A percentile compares a stretch with the other conserved stretches of the same genome.
phyloP scores from a whole-genome alignment of 2,329 filamentous ascomycete species.

The Xylariaceae sp. region DNA sequence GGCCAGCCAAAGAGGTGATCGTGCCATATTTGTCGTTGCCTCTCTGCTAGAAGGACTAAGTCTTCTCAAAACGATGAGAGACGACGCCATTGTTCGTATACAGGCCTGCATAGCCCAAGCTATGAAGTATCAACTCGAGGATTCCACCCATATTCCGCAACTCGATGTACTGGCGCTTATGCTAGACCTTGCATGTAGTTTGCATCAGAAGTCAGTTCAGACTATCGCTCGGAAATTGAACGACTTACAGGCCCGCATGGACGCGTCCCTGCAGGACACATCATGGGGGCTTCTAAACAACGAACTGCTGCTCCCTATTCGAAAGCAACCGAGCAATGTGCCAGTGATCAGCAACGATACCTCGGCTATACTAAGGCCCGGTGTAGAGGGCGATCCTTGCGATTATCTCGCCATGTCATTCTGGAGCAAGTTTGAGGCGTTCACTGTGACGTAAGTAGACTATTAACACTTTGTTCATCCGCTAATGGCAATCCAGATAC shows the following conservation, averaged over 20 bases:
- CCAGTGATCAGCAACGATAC: constrained; percentile 62
- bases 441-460: constrained; percentile 54
- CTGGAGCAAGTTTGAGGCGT: constrained; percentile 62
- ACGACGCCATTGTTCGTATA: constrained; percentile 69
- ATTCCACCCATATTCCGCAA: constrained; percentile 65
- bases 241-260: constrained; percentile 63
- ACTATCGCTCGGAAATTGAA: constrained; percentile 62
- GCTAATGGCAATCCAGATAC: constrained; percentile 43
- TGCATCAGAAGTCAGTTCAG: constrained; percentile 64
- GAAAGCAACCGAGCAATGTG: constrained; percentile 50
- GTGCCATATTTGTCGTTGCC: constrained; percentile 65
- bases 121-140: constrained; percentile 69
- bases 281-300: constrained; percentile 52
- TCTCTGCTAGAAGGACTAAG: constrained; percentile 71
- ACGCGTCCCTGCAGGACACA: constrained; percentile 51
- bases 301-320: constrained; percentile 59
- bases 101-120: constrained; percentile 75
- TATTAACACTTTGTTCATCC: neutral
- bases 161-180: constrained; percentile 67
- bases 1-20: constrained; percentile 63
- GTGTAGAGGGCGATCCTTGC: constrained; percentile 45
- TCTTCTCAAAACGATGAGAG: constrained; percentile 64
- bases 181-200: constrained; percentile 70
- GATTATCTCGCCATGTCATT: constrained; percentile 64
- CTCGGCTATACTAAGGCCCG: constrained; percentile 53